These are phyloP conservation scores for Fragaria vesca DNA, from an alignment of 306 rosid genomes.

Conservation along the genomic window DNA sequence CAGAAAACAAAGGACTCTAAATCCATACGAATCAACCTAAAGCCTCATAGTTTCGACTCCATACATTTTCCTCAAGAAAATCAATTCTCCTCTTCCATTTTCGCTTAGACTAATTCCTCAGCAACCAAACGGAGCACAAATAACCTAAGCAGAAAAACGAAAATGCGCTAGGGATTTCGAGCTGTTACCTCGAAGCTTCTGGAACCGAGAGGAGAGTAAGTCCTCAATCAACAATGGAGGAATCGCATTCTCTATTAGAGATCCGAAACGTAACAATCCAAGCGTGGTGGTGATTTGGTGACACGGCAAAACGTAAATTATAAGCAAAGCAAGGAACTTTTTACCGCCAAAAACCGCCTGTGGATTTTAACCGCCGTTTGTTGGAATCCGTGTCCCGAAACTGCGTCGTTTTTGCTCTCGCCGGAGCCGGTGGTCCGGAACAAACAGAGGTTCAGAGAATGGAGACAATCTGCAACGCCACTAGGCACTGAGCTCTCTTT, in stretches of 20 bases:
- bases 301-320: constrained; percentile 44
- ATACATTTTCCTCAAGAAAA: background rate
- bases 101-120: background rate
- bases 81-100: background rate
- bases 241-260: constrained; percentile 28
- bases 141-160: background rate
- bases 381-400: background rate
- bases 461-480: background rate
- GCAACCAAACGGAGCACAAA: constrained; percentile 18
- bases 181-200: constrained; percentile 9
- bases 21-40: background rate
- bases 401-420: constrained; percentile 3
- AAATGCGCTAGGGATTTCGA: background rate
- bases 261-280: constrained; percentile 43
- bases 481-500: constrained; percentile 9
- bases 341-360: constrained; percentile 22
- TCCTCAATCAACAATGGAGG: constrained; percentile 32
- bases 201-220: constrained; percentile 10
- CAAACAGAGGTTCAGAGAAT: background rate
- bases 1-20: constrained; percentile 4
- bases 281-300: background rate
- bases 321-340: constrained; percentile 69
- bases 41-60: background rate
- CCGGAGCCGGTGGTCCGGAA: background rate
- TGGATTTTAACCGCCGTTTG: background rate